Percentiles rank a stretch among this genome's conserved stretches.
Conservation (phyloP, 345 rosid genomes). For the Theobroma cacao region DNA sequence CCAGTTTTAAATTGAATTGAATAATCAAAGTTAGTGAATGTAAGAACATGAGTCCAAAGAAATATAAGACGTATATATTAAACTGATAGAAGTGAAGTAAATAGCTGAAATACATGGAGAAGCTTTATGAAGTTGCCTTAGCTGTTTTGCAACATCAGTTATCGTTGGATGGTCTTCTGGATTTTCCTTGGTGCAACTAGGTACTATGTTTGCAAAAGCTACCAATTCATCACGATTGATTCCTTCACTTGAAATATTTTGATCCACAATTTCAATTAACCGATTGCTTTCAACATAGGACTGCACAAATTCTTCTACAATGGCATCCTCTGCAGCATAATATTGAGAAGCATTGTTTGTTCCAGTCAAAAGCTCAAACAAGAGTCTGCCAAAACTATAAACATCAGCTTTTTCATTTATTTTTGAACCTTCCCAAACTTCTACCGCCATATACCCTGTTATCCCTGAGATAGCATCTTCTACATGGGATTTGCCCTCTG, state of each 20-base stretch:
- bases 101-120: neutral
- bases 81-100: too few species aligned
- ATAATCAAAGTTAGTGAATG: too few species aligned
- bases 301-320: neutral
- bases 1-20: too few species aligned
- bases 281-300: neutral
- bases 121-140: neutral
- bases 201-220: neutral
- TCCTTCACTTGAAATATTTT: slow-evolving; percentile 5
- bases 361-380: slow-evolving; percentile 6
- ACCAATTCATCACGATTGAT: slow-evolving; percentile 1
- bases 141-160: slow-evolving; percentile 11
- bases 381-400: slow-evolving; percentile 8
- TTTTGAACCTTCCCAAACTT: neutral
- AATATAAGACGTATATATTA: too few species aligned
- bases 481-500: neutral
- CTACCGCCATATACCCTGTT: neutral
- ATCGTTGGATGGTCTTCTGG: neutral
- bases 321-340: neutral
- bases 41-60: too few species aligned
- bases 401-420: slow-evolving; percentile 6
- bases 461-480: neutral
- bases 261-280: slow-evolving; percentile 2
- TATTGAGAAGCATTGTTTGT: neutral
- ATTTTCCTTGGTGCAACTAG: neutral